Base-by-base conservation (phyloP, 2,329 filamentous ascomycete genomes). In the Gnomoniopsis sp. region DNA sequence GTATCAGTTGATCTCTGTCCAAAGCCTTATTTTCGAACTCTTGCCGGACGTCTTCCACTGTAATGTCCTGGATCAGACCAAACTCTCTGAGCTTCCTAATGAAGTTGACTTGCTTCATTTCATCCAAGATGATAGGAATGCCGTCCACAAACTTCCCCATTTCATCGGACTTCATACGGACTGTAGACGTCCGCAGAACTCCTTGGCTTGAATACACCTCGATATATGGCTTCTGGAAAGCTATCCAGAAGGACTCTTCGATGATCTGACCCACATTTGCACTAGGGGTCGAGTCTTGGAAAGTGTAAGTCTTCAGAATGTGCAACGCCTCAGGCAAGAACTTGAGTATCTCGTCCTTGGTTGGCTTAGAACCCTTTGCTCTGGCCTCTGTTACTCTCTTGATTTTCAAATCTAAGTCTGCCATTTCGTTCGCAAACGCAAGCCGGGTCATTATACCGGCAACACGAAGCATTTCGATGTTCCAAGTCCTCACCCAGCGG, bases 191-290 rank as follows among this genome's bases (percentile, higher is more conserved):
- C n/a, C 89, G 85, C 55, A 97, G 79, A 7, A 99, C 87, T 57
- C 96, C 96, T 59, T 88, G 86, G 21, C 89, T 96, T 1, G 93
- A 97, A 64, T 96, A 87, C 7, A 97, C 83, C 68, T 97, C 93
- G 58, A 98, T 91, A 0, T 85, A 88, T 2, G 91, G 86, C 63
- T 88, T 88, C 69, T 86, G 88, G 68, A 90, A 95, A 63, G 91
- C 93, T 38, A 87, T 96, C 95, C 95, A 99, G 70, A 99, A 99
- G 0, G 92, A 90, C 73, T 97, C 91, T 68, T 97, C 93, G 55
- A 99, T 91, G 62, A 91, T 88, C 68, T 91, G 86, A 0, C 92
- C 91, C 21, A 98, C 89, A 61, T 90, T 83, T 0, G 83, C 83
- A 62, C 90, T 96, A 1, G 95, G 95, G 0, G 96, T 98, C 1